Conservation (phyloP, 306 rosid species). For the Carpinus viminea region DNA sequence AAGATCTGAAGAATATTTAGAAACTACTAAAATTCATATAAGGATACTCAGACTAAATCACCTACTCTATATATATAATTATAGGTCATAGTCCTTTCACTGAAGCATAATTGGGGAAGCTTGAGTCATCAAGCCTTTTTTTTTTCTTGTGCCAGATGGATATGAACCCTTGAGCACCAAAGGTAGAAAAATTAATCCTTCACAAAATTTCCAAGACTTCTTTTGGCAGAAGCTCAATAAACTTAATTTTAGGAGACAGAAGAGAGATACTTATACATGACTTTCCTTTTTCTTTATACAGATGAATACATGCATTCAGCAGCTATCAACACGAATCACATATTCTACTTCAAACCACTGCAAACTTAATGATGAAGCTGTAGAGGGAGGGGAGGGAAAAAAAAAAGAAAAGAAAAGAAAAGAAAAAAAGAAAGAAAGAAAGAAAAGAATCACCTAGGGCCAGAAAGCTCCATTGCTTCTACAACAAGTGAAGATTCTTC, state of each 20-base stretch:
- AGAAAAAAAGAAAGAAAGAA: constrained; percentile 15
- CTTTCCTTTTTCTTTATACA: constrained; percentile 54
- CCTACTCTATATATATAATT: too few species aligned
- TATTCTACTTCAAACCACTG: constrained; percentile 31
- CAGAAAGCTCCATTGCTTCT: constrained; percentile 99
- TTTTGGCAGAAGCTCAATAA: constrained; percentile 24
- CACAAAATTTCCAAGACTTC: constrained; percentile 11
- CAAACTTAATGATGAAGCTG: constrained; percentile 24
- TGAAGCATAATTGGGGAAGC: too few species aligned
- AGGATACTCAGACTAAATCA: too few species aligned
- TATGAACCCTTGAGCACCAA: too few species aligned
- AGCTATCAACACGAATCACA: constrained; percentile 50
- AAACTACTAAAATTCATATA: too few species aligned
- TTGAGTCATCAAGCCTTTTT: too few species aligned
- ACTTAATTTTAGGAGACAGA: constrained; percentile 34
- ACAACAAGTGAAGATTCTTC: constrained; percentile 89
- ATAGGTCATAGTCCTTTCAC: too few species aligned
- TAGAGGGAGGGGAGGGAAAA: not conserved
- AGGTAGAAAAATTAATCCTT: not conserved
- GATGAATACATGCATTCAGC: constrained; percentile 51
- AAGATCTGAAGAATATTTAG: too few species aligned
- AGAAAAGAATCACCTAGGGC: constrained; percentile 78
- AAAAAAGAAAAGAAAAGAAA: constrained; percentile 1
- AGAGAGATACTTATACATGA: constrained; percentile 46
- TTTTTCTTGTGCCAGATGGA: too few species aligned